A percentile compares a stretch with the other conserved stretches of the same genome.
Evolutionary conservation across 2,329 filamentous ascomycete genomes (phyloP).

Genomic region (Phaeomoniella chlamydospora): DNA sequence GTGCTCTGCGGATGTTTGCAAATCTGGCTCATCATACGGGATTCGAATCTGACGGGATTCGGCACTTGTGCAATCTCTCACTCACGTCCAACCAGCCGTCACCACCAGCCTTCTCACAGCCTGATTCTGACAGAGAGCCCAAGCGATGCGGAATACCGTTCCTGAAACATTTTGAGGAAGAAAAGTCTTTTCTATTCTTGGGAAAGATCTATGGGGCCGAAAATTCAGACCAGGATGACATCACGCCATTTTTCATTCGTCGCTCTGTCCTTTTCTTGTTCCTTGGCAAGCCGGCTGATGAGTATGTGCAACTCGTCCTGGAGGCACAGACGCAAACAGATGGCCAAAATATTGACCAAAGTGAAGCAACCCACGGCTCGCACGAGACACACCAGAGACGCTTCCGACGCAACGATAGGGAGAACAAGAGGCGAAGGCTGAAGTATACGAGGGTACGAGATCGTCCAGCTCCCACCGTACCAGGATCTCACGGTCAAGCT

Average conservation of each 20-base stretch:
- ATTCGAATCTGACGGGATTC: background rate
- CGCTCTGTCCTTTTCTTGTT: background rate
- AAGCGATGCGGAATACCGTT: background rate
- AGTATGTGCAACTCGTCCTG: too few species aligned
- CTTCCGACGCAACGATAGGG: too few species aligned
- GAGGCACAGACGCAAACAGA: too few species aligned
- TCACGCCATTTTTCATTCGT: background rate
- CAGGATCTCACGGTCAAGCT: too few species aligned
- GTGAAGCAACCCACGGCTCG: too few species aligned
- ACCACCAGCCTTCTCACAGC: background rate
- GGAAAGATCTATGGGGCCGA: background rate
- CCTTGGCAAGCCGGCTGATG: background rate
- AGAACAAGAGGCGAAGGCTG: too few species aligned
- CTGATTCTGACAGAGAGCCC: background rate
- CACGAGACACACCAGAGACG: too few species aligned
- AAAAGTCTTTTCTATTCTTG: background rate
- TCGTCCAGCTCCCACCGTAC: too few species aligned
- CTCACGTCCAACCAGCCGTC: background rate
- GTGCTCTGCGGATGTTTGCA: slow-evolving; percentile 1
- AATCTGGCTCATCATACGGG: background rate
- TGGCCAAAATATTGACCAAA: too few species aligned
- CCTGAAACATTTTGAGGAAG: background rate
- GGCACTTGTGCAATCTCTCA: background rate
- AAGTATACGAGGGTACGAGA: too few species aligned
- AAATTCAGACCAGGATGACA: background rate